Evolutionary conservation across 23 red algal species (phyloP).

Genomic region (Agarophyton chilense): DNA sequence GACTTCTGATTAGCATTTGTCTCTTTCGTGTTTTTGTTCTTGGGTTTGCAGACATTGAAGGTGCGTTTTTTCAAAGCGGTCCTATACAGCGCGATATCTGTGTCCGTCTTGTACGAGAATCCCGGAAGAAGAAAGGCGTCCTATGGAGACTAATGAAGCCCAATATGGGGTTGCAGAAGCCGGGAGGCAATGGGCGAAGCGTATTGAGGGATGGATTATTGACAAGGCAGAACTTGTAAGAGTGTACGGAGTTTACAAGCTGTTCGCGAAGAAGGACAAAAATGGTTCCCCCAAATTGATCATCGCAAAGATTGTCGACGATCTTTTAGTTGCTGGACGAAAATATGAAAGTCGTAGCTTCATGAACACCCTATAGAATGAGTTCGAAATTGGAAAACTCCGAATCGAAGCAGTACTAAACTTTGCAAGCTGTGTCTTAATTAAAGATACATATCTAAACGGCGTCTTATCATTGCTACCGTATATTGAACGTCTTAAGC

Average conservation of each 20-base stretch:
- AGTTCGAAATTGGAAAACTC: constrained; percentile 4
- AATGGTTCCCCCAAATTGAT: not conserved
- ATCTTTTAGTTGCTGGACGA: not conserved
- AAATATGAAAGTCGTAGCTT: not conserved
- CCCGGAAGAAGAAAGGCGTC: not conserved
- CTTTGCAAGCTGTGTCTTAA: constrained; percentile 17
- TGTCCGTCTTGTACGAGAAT: not conserved
- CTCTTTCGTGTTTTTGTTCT: not conserved
- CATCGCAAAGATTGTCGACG: constrained; percentile 33
- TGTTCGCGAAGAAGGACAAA: not conserved
- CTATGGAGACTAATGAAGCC: constrained; percentile 22
- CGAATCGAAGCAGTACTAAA: not conserved
- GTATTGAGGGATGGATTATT: not conserved
- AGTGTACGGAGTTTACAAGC: not conserved
- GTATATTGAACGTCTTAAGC: not conserved
- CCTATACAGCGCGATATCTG: constrained; percentile 2
- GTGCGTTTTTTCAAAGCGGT: constrained; percentile 21
- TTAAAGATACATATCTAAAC: not conserved
- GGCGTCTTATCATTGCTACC: not conserved
- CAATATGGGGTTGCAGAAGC: constrained; percentile 33
- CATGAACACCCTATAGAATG: not conserved
- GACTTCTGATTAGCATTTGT: not conserved
- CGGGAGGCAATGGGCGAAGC: not conserved
- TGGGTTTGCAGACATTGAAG: not conserved
- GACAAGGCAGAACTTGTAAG: not conserved